Percentiles rank a stretch among this genome's conserved stretches.
Conservation (phyloP, 2,329 filamentous ascomycete species). For the Zymoseptoria tritici region DNA sequence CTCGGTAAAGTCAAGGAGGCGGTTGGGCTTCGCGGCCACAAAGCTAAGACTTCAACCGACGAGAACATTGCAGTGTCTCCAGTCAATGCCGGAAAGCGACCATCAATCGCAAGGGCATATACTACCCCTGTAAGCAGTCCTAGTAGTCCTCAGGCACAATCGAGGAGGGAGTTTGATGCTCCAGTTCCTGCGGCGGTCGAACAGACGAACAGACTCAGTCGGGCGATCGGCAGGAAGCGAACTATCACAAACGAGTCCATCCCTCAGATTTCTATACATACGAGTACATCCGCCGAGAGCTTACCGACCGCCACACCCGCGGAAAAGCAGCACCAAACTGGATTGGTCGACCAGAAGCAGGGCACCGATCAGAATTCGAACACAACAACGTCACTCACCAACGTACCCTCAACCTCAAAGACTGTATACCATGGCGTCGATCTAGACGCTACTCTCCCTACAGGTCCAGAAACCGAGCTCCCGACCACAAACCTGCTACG, state of each 20-base stretch:
- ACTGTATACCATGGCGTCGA: slow-evolving; percentile 55
- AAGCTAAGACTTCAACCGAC: slow-evolving; percentile 30
- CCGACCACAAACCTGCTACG: slow-evolving; percentile 46
- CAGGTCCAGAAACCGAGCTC: slow-evolving; percentile 42
- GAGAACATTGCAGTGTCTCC: slow-evolving; percentile 18
- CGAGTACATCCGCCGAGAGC: neutral
- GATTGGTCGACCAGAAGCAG: neutral
- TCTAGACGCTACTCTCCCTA: slow-evolving; percentile 47
- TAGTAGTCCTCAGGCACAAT: slow-evolving; percentile 12
- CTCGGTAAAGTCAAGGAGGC: slow-evolving; percentile 80
- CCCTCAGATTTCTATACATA: slow-evolving; percentile 6
- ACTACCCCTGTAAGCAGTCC: slow-evolving; percentile 24
- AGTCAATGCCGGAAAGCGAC: slow-evolving; percentile 13
- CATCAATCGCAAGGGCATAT: slow-evolving; percentile 17
- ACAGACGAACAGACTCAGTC: slow-evolving; percentile 13
- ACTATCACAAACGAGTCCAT: slow-evolving; percentile 13
- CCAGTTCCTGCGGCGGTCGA: slow-evolving; percentile 7
- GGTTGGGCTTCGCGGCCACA: slow-evolving; percentile 51
- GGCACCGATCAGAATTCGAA: neutral
- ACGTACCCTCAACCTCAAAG: slow-evolving; percentile 47
- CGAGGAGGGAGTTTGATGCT: neutral
- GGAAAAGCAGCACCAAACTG: neutral
- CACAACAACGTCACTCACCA: slow-evolving; percentile 17
- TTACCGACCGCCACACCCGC: neutral
- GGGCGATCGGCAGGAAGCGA: slow-evolving; percentile 8